These are phyloP conservation scores for Lachnellula subtilissima DNA, from an alignment of 2,329 filamentous ascomycete genomes.

Conservation along the genomic window DNA sequence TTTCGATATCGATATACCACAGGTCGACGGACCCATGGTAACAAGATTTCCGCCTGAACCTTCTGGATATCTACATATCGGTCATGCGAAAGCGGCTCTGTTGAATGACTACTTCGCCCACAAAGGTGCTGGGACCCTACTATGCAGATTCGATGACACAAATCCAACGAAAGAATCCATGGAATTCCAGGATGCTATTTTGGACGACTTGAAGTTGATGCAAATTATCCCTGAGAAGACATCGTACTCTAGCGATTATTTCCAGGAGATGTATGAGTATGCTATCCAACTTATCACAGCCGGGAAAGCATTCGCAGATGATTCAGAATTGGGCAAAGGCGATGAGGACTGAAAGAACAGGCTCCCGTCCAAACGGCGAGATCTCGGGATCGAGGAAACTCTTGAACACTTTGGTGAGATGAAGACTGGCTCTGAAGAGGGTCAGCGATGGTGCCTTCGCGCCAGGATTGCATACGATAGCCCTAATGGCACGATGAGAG, in stretches of 20 bases:
- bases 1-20: neutral
- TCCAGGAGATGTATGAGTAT: slow-evolving; percentile 82
- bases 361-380: slow-evolving; percentile 71
- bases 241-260: slow-evolving; percentile 91
- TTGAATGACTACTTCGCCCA: slow-evolving; percentile 94
- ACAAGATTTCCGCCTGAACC: slow-evolving; percentile 26
- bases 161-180: slow-evolving; percentile 95
- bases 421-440: slow-evolving; percentile 76
- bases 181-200: slow-evolving; percentile 87
- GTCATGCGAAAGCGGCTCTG: slow-evolving; percentile 85
- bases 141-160: slow-evolving; percentile 90
- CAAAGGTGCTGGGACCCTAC: slow-evolving; percentile 80
- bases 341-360: slow-evolving; percentile 75
- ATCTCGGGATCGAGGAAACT: slow-evolving; percentile 72
- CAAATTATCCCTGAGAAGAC: slow-evolving; percentile 80
- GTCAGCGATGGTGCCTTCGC: slow-evolving; percentile 78
- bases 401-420: slow-evolving; percentile 83
- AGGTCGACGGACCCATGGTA: neutral
- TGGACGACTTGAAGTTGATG: slow-evolving; percentile 83
- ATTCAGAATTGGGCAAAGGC: slow-evolving; percentile 84
- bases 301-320: slow-evolving; percentile 85
- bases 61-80: slow-evolving; percentile 79
- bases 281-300: slow-evolving; percentile 75
- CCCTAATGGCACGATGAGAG: slow-evolving; percentile 87
- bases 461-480: slow-evolving; percentile 86